Percentiles rank a stretch among this genome's conserved stretches.
Conservation (phyloP, 345 rosid species). For the Sonneratia alba region DNA sequence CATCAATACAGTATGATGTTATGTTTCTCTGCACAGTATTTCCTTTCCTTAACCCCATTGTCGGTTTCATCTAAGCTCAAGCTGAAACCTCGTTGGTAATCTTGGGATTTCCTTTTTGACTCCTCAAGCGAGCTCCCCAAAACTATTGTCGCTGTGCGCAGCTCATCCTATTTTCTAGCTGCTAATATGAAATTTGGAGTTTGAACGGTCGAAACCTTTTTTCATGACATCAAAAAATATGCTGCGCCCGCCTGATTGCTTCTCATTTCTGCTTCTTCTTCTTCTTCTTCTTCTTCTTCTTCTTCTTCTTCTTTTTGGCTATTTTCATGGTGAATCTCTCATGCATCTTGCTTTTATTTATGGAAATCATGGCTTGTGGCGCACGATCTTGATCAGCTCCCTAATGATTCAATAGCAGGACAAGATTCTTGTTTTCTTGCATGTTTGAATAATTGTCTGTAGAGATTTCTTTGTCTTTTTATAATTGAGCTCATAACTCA, state of each 20-base stretch:
- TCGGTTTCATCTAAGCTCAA: too few relatives aligned
- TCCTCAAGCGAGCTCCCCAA: not conserved
- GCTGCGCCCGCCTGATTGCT: not conserved
- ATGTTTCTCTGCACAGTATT: constrained; percentile 4
- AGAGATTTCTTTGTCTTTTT: constrained; percentile 3
- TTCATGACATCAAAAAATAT: not conserved
- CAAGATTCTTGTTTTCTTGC: constrained; percentile 27
- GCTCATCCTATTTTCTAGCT: not conserved
- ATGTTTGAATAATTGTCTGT: constrained; percentile 17
- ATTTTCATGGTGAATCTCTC: not conserved
- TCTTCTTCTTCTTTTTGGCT: not conserved
- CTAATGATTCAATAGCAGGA: not conserved
- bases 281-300: too few relatives aligned
- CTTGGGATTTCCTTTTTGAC: too few relatives aligned
- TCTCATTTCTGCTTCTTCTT: not conserved
- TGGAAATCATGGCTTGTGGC: too few relatives aligned
- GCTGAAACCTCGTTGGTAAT: not conserved
- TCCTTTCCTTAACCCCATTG: not conserved
- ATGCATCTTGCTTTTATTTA: not conserved
- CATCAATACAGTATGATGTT: not conserved
- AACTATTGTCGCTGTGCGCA: not conserved
- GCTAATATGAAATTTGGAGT: not conserved
- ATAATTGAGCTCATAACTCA: not conserved
- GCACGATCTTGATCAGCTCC: not conserved
- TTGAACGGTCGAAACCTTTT: not conserved